Evolutionary conservation across 2,329 filamentous ascomycete species (phyloP), one percentile per base, ranked within the genome.

Genomic region (Chlorencoelia australis): DNA sequence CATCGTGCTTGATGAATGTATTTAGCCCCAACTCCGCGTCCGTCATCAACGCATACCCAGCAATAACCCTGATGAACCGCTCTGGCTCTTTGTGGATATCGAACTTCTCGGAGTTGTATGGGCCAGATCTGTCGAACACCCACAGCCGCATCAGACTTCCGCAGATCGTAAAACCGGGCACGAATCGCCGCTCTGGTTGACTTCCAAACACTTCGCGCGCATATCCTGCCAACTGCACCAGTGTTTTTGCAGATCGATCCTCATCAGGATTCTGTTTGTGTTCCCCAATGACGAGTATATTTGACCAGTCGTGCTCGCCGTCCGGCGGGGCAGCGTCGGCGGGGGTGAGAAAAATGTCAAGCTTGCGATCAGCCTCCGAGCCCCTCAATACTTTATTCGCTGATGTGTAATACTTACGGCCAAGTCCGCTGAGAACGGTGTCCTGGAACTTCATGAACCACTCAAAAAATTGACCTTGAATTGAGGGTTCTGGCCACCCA

Each of bases 101-200:
- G 38, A 59, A 55, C 30, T 44, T 39, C 20, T 42, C 42, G 19
- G 45, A 49, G 46, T 49, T 57, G 35, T 55, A 60, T 4, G 39
- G 34, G 7, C 56, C 52, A 33, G 52, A 61, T 42, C 53, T 50
- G 39, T 60, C 53, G 35, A 57, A 58, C 5, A 60, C 45, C 52
- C 46, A 61, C 8, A 48, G 42, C 36, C 53, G 48, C 45, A 58
- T 52, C 19, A 56, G 11, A 18, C 41, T 49, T 41, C 40, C 37
- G 31, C 37, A 49, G 20, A 51, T 43, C 32, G 41, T 46, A 46
- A 59, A 58, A 8, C 45, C 39, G 43, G 54, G 50, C 7, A 60
- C 37, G 37, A 56, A 59, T 42, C 48, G 45, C 16, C 48, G 51
- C 5, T 50, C 52, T 15, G 49, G 52, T 48, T 59, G 49, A 41